These are phyloP conservation scores for Suillus discolor DNA, from an alignment of 768 basidiomycete species.

Conservation along the genomic window DNA sequence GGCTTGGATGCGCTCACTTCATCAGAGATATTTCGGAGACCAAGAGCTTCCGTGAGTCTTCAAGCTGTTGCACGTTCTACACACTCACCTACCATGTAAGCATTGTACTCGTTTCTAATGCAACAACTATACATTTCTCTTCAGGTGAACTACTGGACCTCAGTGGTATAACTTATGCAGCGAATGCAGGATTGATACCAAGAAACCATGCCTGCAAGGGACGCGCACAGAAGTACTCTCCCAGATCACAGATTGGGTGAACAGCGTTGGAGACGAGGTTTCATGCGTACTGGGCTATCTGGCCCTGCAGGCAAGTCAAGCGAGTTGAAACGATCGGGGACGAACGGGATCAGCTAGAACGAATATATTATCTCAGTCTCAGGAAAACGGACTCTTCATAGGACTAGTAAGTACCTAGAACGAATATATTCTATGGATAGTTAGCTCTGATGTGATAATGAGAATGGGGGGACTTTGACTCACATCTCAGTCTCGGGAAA, in stretches of 20 bases:
- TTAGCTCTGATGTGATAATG: too few relatives aligned
- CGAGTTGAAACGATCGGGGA: too few relatives aligned
- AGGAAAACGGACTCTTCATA: too few relatives aligned
- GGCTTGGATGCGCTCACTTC: conserved; percentile 9
- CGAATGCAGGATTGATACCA: not conserved
- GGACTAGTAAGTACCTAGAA: too few relatives aligned
- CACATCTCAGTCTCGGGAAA: too few relatives aligned
- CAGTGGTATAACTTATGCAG: not conserved
- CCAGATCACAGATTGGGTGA: conserved; percentile 27
- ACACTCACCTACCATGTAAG: not conserved
- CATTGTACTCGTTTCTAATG: not conserved
- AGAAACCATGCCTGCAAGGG: conserved; percentile 16
- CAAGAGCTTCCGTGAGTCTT: conserved; percentile 10
- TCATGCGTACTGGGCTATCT: too few relatives aligned
- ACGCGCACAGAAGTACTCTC: conserved; percentile 27
- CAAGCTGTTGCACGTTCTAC: not conserved
- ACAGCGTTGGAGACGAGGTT: too few relatives aligned
- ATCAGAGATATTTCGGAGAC: conserved; percentile 7
- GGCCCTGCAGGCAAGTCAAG: too few relatives aligned
- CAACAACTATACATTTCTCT: not conserved
- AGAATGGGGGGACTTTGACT: too few relatives aligned
- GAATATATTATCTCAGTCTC: too few relatives aligned
- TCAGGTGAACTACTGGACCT: not conserved
- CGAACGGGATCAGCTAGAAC: too few relatives aligned
- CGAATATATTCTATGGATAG: too few relatives aligned